Base-by-base conservation (phyloP, 148 eudicot species). In the Rheum nobile region DNA sequence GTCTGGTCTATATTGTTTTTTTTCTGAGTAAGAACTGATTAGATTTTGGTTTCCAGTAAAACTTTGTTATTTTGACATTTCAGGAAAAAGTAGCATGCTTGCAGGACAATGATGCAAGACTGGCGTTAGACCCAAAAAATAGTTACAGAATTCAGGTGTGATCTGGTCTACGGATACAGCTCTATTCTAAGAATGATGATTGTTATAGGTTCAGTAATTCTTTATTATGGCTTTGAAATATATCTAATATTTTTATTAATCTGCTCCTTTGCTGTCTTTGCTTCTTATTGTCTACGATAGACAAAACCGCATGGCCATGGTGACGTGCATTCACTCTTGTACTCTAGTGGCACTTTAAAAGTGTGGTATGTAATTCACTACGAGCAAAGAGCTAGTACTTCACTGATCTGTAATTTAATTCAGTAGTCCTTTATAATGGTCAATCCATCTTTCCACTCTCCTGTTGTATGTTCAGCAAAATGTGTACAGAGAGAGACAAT, bases 271-370 rank as follows among this genome's bases (percentile, higher is more conserved):
- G 39, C 70, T 28, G 52, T 44, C 11, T 71, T 13, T 44, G 21
- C 21, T 71, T 43, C 35, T 21, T 5, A 14, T 35, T 28, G 6
- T 72, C 55, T 72, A 69, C 72, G 32, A 37, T 77, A 91, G 99
- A 95, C 97, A 55, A 95, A 95, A 82, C 99, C 99, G 65, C 99
- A 95, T 84, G 99, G 99, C 65, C 99, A 95, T 80, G 99, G 99
- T 72, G 99, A 95, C 83, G 97, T 95, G 67, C 99, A 95, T 85
- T 83, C 99, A 42, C 97, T 95, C 55, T 84, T 95, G 78, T 88
- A 90, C 80, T 86, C 94, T 35, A 90, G 88, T 52, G 92, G 96
- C 47, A 87, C 87, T 79, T 83, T 95, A 74, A 83, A 83, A 38
- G 75, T 35, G 70, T 95, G 99, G 99, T 95, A 86, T 37, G 80